A percentile compares a stretch with the other conserved stretches of the same genome.
These are phyloP conservation scores for Sporothrix mexicana DNA, from an alignment of 2,329 filamentous ascomycete genomes.

Conservation along the genomic window DNA sequence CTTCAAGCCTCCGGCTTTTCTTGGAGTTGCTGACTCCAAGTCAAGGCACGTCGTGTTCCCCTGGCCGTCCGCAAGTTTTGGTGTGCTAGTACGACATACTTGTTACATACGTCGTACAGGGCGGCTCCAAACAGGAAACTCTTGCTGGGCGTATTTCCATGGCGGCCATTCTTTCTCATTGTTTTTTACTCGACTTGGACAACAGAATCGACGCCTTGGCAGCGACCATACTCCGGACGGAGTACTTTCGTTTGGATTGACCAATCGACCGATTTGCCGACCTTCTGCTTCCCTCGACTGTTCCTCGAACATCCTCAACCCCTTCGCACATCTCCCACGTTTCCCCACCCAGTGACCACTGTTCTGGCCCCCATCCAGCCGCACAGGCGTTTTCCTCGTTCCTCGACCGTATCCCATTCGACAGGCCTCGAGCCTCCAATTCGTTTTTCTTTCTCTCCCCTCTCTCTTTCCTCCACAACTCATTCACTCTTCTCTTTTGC, in stretches of 20 bases:
- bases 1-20: neutral
- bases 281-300: neutral
- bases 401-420: neutral
- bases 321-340: neutral
- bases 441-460: neutral
- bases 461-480: neutral
- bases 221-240: neutral
- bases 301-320: neutral
- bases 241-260: neutral
- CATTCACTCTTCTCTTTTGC: neutral
- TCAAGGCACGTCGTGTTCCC: neutral
- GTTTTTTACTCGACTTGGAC: neutral
- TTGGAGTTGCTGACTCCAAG: slow-evolving; percentile 14
- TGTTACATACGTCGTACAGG: no score
- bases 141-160: neutral
- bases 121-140: neutral
- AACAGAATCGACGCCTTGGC: neutral
- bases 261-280: neutral
- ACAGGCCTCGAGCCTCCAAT: neutral
- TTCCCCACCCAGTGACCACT: slow-evolving; percentile 14
- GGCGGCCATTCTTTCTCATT: neutral
- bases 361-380: neutral
- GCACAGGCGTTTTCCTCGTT: neutral
- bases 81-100: no score
- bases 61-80: neutral